Evolutionary conservation across 1,139 yeast genomes (phyloP), one percentile per base, ranked within the genome.

Genomic region (Nadsonia starkeyi-henricii): DNA sequence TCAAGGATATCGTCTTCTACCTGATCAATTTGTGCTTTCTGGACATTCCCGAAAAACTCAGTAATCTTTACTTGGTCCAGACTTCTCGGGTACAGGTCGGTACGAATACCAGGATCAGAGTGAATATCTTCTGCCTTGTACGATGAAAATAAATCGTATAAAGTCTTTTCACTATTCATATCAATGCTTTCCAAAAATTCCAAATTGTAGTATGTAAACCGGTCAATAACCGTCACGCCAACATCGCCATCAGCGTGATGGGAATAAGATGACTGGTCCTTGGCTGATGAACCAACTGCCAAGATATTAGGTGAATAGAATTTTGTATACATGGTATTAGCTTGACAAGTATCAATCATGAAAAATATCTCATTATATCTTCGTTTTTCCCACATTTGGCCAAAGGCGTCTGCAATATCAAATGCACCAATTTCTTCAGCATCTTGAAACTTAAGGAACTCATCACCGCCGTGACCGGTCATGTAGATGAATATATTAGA

Each of bases 391-490:
- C 85, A 78, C 98, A 91, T 91, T 64, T 93, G 97, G 47, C 79
- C 95, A 68, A 91, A 86, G 1, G 98, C 97, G 66, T 91, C 96
- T 0, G 98, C 98, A 55, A 91, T 77, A 65, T 91, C 99, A 67
- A 85, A 82, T 15, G 96, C 82, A 1, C 96, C 89, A 51, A 91
- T 88, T 62, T 91, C 98, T 64, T 93, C 98, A 2, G 98, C 96
- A 62, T 91, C 99, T 66, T 91, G 99, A 65, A 91, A 91, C 66
- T 91, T 91, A 58, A 93, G 74, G 64, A 91, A 91, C 65, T 91
- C 97, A 60, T 89, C 88, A 48, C 99, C 99, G 17, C 99, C 99
- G 65, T 91, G 99, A 17, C 99, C 99, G 0, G 98, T 93, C 79
- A 91, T 75, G 64, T 93, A 91, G 41, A 91, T 84, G 64, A 91